Evolutionary conservation across 2,329 filamentous ascomycete species (phyloP).

Genomic region (Ceratocystis eucalypticola): DNA sequence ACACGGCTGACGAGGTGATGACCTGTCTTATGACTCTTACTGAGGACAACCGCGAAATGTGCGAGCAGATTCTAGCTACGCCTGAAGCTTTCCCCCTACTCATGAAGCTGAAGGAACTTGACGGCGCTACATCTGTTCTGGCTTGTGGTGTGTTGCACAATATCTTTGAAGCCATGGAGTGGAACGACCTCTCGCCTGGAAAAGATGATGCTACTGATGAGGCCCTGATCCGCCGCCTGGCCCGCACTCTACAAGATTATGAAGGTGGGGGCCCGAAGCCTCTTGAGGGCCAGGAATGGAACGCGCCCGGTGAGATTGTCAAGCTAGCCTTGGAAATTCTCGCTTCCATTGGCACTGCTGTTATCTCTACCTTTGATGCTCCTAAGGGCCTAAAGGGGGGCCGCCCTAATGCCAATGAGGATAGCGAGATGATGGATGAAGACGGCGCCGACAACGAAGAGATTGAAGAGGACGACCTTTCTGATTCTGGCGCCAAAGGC

Average conservation of each 20-base stretch:
- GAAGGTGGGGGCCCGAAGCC: slow-evolving; percentile 14
- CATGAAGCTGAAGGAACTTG: slow-evolving; percentile 34
- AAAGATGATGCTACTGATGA: slow-evolving; percentile 38
- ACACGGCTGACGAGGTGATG: slow-evolving; percentile 31
- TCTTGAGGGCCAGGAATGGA: slow-evolving; percentile 23
- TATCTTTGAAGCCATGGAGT: slow-evolving; percentile 40
- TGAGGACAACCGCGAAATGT: slow-evolving; percentile 45
- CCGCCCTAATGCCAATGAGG: slow-evolving; percentile 25
- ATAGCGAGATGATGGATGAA: slow-evolving; percentile 25
- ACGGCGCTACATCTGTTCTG: slow-evolving; percentile 38
- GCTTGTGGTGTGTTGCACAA: slow-evolving; percentile 51
- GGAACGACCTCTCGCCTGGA: slow-evolving; percentile 38
- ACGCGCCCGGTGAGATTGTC: slow-evolving; percentile 34
- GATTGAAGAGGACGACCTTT: slow-evolving; percentile 27
- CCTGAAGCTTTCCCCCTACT: slow-evolving; percentile 38
- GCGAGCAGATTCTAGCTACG: slow-evolving; percentile 39
- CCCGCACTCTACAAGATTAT: slow-evolving; percentile 28
- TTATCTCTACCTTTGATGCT: slow-evolving; percentile 38
- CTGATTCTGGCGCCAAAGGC: slow-evolving; percentile 27
- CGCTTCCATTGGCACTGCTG: slow-evolving; percentile 48
- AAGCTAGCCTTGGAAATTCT: slow-evolving; percentile 48
- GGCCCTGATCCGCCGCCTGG: slow-evolving; percentile 34
- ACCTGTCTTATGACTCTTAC: slow-evolving; percentile 42
- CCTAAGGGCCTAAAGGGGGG: slow-evolving; percentile 21
- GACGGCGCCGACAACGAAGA: slow-evolving; percentile 26